Conservation (phyloP, 2,329 filamentous ascomycete genomes). For the Cercospora citrullina region DNA sequence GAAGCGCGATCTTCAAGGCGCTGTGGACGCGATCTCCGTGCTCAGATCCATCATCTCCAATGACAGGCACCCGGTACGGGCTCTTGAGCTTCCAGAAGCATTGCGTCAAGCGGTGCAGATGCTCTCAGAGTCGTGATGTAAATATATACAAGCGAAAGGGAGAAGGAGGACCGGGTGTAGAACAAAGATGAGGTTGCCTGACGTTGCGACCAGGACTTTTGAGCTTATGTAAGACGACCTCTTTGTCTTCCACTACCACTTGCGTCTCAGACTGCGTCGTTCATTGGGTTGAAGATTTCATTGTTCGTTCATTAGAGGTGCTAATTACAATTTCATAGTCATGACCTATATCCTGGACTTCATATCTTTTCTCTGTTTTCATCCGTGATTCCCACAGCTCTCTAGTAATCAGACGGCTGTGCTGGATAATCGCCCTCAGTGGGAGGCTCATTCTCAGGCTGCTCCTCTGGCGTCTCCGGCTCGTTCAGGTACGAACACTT, state of each 20-base stretch:
- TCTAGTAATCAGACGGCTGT: neutral
- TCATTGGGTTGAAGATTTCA: neutral
- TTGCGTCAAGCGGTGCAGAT: neutral
- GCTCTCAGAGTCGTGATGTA: neutral
- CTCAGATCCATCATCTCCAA: neutral
- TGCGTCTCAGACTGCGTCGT: neutral
- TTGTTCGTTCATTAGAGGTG: neutral
- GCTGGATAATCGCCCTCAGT: neutral
- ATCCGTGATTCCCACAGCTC: neutral
- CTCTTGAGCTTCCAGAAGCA: neutral
- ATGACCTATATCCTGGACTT: neutral
- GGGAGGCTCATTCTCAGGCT: neutral
- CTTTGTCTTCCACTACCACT: neutral
- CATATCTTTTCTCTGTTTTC: neutral
- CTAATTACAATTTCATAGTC: neutral
- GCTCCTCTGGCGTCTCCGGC: neutral
- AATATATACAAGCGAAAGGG: neutral
- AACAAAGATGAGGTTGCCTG: neutral
- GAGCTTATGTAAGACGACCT: neutral
- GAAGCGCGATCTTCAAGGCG: neutral
- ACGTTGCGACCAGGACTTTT: neutral
- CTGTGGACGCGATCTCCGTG: neutral
- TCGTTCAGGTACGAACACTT: conserved; percentile 12
- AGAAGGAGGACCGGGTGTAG: neutral
- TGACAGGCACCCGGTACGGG: neutral